Evolutionary conservation across 257 asterid genomes (phyloP), one percentile per base, ranked within the genome.

Genomic region (Eucommia ulmoides): DNA sequence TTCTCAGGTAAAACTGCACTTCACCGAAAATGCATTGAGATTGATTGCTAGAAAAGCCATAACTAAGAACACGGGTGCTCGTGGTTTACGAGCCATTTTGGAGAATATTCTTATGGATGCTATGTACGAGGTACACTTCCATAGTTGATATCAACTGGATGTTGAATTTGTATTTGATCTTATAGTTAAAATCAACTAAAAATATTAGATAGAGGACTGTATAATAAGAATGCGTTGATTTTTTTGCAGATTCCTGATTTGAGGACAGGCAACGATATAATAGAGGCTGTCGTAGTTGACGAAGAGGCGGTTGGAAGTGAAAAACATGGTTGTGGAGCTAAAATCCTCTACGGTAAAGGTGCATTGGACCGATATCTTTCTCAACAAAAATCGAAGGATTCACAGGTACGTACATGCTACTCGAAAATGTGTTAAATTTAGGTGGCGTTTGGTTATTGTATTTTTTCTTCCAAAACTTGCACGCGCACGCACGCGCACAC

Each of bases 61-160:
- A 56, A 66, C 92, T 8, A 91, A 91, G 69, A 91, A 86, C 55
- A 91, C 98, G 0, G 98, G 98, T 33, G 98, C 96, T 61, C 83
- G 98, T 35, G 96, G 98, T 49, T 70, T 86, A 70, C 66, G 98
- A 33, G 70, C 98, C 55, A 80, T 86, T 83, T 48, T 91, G 74
- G 98, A 91, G 73, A 83, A 63, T 22, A 69, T 85, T 33, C 72
- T 91, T 79, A 91, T 86, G 96, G 98, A 91, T 44, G 88, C 98
- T 33, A 91, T 91, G 98, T 91, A 83, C 25, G 98, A 91, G 98
- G 98, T 91, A 59, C 45, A n/a, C n/a, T n/a, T n/a, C n/a, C n/a
- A n/a, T n/a, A n/a, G n/a, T n/a, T n/a, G n/a, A n/a, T n/a, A n/a
- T n/a, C n/a, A n/a, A n/a, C n/a, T n/a, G n/a, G n/a, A n/a, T n/a